phyloP scores from a whole-genome alignment of 2,329 filamentous ascomycete species.

The Dactylonectria macrodidyma region DNA sequence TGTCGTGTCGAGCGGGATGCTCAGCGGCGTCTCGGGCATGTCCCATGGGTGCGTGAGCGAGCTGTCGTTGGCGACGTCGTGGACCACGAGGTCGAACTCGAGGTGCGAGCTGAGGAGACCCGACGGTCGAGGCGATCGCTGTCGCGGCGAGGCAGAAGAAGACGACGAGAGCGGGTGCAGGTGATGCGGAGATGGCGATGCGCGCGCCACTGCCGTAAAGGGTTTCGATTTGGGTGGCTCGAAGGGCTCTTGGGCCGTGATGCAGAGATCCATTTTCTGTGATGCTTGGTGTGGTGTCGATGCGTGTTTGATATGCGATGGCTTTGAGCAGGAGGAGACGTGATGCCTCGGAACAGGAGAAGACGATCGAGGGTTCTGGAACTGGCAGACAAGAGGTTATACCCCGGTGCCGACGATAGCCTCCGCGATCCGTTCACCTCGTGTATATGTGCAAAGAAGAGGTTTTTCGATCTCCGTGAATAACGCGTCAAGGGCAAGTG shows the following conservation, averaged over 20 bases:
- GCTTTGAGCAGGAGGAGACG: neutral
- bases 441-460: neutral
- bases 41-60: conserved; percentile 47
- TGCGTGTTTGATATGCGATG: neutral
- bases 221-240: conserved; percentile 35
- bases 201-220: conserved; percentile 28
- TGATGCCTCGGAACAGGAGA: neutral
- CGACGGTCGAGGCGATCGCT: neutral
- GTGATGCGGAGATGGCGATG: conserved; percentile 26
- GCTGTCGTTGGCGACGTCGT: conserved; percentile 42
- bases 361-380: no score
- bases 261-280: conserved; percentile 44
- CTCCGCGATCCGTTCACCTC: neutral
- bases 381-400: neutral
- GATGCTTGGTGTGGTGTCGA: neutral
- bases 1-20: conserved; percentile 36
- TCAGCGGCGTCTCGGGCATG: conserved; percentile 34
- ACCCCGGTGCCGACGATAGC: neutral
- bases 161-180: conserved; percentile 23
- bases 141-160: conserved; percentile 11
- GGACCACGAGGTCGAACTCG: conserved; percentile 44
- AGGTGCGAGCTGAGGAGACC: conserved; percentile 27
- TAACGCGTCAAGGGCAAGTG: neutral
- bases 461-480: neutral
- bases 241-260: conserved; percentile 47